These are phyloP conservation scores for Coprinopsis sp. DNA, from an alignment of 768 basidiomycete genomes.

Conservation along the genomic window DNA sequence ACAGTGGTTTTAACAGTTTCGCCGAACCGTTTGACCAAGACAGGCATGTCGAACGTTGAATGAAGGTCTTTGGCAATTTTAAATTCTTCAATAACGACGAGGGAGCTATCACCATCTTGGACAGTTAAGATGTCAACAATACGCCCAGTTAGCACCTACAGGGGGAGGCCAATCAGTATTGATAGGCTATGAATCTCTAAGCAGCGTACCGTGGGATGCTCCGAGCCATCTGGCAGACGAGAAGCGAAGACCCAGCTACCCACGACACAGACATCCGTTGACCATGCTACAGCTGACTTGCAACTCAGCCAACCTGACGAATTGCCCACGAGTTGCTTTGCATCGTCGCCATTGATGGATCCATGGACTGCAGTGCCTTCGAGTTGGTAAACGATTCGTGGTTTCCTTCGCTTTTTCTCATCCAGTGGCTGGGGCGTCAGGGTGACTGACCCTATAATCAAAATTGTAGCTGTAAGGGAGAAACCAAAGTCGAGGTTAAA, in stretches of 20 bases:
- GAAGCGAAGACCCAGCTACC: not conserved
- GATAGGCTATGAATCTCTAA: not conserved
- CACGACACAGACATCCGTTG: not conserved
- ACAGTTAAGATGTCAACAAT: not conserved
- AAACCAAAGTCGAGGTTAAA: not conserved
- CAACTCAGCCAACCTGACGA: not conserved
- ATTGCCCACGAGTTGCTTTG: not conserved
- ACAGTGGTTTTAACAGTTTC: not conserved
- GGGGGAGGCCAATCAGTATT: not conserved
- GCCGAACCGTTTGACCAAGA: not conserved
- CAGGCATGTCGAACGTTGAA: constrained; percentile 1
- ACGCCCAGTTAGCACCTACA: not conserved
- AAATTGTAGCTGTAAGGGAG: not conserved
- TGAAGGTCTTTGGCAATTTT: not conserved
- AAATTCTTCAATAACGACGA: constrained; percentile 2
- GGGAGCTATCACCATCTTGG: not conserved
- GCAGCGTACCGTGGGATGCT: not conserved
- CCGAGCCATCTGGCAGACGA: not conserved
- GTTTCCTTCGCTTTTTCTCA: not conserved
- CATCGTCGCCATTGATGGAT: too few relatives aligned
- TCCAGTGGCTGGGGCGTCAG: not conserved
- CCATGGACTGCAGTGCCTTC: not conserved
- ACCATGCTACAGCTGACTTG: not conserved
- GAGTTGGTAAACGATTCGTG: not conserved
- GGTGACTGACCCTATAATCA: not conserved